phyloP scores from a whole-genome alignment of 2,329 filamentous ascomycete species.

The Teratosphaeria gauchensis region DNA sequence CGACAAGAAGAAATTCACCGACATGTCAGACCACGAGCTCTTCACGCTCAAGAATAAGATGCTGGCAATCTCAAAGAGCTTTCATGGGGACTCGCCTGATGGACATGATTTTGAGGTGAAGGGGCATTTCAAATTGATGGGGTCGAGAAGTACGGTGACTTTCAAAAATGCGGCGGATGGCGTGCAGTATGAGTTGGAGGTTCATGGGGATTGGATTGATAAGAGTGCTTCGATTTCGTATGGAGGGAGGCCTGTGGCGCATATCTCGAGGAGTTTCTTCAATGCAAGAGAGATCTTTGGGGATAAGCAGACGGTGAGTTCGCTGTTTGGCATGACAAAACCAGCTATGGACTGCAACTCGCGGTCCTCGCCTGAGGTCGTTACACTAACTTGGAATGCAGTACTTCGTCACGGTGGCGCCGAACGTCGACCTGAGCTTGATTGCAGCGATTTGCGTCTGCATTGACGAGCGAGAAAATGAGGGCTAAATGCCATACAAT shows the following conservation, averaged over 20 bases:
- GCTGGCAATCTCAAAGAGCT: conserved; percentile 44
- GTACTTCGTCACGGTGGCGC: conserved; percentile 54
- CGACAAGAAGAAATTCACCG: conserved; percentile 47
- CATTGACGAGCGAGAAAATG: conserved; percentile 56
- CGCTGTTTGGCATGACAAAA: neutral
- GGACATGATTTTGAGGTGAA: conserved; percentile 28
- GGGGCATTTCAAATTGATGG: conserved; percentile 45
- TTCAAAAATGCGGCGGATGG: conserved; percentile 45
- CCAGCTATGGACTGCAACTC: neutral
- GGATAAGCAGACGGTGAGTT: conserved; percentile 47
- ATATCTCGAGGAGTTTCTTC: conserved; percentile 50
- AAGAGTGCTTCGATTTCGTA: conserved; percentile 47
- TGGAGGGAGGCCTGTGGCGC: conserved; percentile 44
- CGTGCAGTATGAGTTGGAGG: conserved; percentile 38
- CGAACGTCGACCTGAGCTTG: conserved; percentile 55
- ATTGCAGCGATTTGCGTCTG: conserved; percentile 59
- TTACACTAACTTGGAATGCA: conserved; percentile 1
- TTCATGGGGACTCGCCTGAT: conserved; percentile 33
- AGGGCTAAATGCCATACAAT: conserved; percentile 12
- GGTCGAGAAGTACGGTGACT: conserved; percentile 44
- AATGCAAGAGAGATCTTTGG: conserved; percentile 49
- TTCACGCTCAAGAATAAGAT: conserved; percentile 50
- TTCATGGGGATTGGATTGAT: conserved; percentile 55
- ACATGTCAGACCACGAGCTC: conserved; percentile 44
- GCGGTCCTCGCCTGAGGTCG: neutral